phyloP scores from a whole-genome alignment of 2,329 filamentous ascomycete genomes.

The Fusarium clavum region DNA sequence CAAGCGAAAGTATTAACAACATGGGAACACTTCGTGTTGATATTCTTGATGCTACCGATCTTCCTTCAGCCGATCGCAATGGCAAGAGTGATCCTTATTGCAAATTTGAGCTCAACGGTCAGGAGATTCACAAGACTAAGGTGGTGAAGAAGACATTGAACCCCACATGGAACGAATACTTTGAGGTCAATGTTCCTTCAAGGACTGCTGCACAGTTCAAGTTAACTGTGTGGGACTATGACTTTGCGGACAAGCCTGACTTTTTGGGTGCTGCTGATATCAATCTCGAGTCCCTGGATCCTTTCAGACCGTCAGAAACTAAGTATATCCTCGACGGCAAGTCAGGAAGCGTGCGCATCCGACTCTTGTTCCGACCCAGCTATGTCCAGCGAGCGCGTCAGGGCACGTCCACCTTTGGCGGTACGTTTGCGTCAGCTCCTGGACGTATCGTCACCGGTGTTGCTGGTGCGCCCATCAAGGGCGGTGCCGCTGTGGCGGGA shows the following conservation, averaged over 20 bases:
- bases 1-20: slow-evolving; percentile 98
- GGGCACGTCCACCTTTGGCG: slow-evolving; percentile 92
- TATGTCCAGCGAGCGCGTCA: slow-evolving; percentile 89
- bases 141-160: slow-evolving; percentile 96
- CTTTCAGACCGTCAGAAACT: slow-evolving; percentile 83
- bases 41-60: slow-evolving; percentile 83
- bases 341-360: slow-evolving; percentile 83
- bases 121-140: slow-evolving; percentile 95
- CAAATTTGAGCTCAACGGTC: slow-evolving; percentile 90
- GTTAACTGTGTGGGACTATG: slow-evolving; percentile 91
- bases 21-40: slow-evolving; percentile 97
- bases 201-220: slow-evolving; percentile 86
- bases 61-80: slow-evolving; percentile 95
- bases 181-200: slow-evolving; percentile 85
- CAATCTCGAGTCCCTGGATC: slow-evolving; percentile 82
- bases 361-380: slow-evolving; percentile 90
- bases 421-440: slow-evolving; percentile 85
- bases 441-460: slow-evolving; percentile 87
- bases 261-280: slow-evolving; percentile 83
- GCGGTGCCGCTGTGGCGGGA: slow-evolving; percentile 80
- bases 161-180: slow-evolving; percentile 96
- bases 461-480: slow-evolving; percentile 92
- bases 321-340: slow-evolving; percentile 85
- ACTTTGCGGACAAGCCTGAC: slow-evolving; percentile 95
- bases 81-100: slow-evolving; percentile 98